phyloP scores from a whole-genome alignment of 2,329 filamentous ascomycete genomes.

The Arthrobotrys pseudoclavata region DNA sequence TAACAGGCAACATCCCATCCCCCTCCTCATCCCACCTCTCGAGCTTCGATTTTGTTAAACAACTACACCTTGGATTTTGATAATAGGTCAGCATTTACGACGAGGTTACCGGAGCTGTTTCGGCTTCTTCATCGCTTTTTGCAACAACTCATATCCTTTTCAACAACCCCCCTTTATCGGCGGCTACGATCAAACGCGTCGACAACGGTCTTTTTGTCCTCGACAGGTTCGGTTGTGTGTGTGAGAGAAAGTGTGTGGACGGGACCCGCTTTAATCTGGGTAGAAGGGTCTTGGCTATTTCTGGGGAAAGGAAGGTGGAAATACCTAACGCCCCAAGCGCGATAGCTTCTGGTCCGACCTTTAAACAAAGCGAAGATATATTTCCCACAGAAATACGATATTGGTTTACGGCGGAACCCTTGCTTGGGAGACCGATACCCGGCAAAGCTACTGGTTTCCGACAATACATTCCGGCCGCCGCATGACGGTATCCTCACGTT shows the following conservation, averaged over 20 bases:
- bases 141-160: background rate
- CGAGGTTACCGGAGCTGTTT: background rate
- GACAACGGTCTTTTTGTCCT: conserved; percentile 16
- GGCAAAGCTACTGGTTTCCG: background rate
- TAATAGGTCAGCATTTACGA: conserved; percentile 9
- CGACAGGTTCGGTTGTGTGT: background rate
- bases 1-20: conserved; percentile 35
- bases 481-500: conserved; percentile 42
- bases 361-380: no score
- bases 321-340: background rate
- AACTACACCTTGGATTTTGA: background rate
- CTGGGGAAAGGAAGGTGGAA: background rate
- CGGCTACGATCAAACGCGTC: conserved; percentile 42
- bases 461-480: background rate
- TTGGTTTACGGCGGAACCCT: background rate
- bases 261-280: conserved; percentile 13
- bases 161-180: background rate
- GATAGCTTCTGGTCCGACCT: background rate
- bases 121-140: background rate
- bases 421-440: background rate
- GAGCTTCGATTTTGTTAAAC: background rate
- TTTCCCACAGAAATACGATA: background rate
- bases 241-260: conserved; percentile 11
- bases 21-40: conserved; percentile 39
- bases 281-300: conserved; percentile 30